Conservation (phyloP, 257 asterid species). For the Fraxinus americana region DNA sequence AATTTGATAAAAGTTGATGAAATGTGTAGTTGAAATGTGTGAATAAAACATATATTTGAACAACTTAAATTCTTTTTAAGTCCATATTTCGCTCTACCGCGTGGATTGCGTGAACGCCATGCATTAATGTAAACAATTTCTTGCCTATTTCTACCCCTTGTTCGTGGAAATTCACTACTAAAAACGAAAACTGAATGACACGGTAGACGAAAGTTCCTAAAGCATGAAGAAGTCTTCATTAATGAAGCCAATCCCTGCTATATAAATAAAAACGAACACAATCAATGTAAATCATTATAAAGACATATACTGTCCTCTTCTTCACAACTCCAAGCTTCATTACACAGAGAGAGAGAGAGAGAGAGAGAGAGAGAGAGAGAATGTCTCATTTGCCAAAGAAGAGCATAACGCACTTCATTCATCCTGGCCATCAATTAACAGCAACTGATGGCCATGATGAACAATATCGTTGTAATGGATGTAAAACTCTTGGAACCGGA, state of each 20-base stretch:
- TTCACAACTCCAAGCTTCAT: neutral
- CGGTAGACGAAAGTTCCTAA: neutral
- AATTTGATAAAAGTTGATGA: too few species aligned
- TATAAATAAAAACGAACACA: neutral
- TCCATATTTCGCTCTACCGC: too few species aligned
- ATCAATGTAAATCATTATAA: neutral
- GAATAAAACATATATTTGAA: too few species aligned
- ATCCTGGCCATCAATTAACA: constrained; percentile 35
- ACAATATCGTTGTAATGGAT: constrained; percentile 42
- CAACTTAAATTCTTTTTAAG: too few species aligned
- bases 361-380: neutral
- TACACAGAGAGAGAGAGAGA: neutral
- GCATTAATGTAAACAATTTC: too few species aligned
- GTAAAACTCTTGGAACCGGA: constrained; percentile 44
- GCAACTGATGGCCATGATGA: neutral
- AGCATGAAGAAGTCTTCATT: neutral
- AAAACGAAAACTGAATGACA: neutral
- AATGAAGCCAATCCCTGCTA: neutral
- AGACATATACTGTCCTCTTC: neutral
- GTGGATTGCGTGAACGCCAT: too few species aligned
- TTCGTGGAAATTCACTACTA: neutral
- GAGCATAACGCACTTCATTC: constrained; percentile 39
- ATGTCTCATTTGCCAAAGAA: constrained; percentile 36
- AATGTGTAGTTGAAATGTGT: too few species aligned
- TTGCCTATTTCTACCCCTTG: neutral